Percentiles rank a stretch among this genome's conserved stretches.
phyloP scores from a whole-genome alignment of 2,329 filamentous ascomycete genomes.

The Albophoma yamanashiensis region DNA sequence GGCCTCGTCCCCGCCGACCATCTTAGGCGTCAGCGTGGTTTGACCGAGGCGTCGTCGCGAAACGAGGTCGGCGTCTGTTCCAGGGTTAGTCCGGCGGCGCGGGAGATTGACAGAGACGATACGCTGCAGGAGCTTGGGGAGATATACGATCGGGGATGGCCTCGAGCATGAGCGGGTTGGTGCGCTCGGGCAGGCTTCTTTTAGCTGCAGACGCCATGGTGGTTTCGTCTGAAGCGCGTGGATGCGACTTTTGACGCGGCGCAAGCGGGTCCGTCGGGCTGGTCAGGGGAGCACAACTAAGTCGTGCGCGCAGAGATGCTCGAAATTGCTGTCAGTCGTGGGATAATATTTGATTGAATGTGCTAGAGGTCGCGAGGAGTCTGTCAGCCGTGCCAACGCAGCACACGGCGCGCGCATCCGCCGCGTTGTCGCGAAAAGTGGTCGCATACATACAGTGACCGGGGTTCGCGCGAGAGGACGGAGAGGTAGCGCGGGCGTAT shows the following conservation, averaged over 20 bases:
- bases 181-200: constrained; percentile 45
- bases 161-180: constrained; percentile 57
- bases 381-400: background rate
- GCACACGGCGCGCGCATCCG: background rate
- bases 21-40: constrained; percentile 79
- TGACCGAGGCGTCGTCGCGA: constrained; percentile 81
- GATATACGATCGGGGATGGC: constrained; percentile 51
- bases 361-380: background rate
- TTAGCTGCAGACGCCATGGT: constrained; percentile 25
- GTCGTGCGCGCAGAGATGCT: constrained; percentile 2
- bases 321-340: background rate
- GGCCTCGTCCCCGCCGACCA: constrained; percentile 62
- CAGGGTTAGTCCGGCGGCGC: constrained; percentile 12
- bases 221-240: constrained; percentile 8
- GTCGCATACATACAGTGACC: constrained; percentile 1
- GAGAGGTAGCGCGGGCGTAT: background rate
- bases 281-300: background rate
- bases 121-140: background rate
- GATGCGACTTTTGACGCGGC: constrained; percentile 9
- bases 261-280: constrained; percentile 5
- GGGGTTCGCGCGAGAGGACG: background rate
- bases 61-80: constrained; percentile 61
- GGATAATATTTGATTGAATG: background rate
- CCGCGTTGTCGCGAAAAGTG: background rate
- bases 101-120: constrained; percentile 4